A percentile compares a stretch with the other conserved stretches of the same genome.
phyloP scores from a whole-genome alignment of 2,329 filamentous ascomycete species.

The Colletotrichum tropicale region DNA sequence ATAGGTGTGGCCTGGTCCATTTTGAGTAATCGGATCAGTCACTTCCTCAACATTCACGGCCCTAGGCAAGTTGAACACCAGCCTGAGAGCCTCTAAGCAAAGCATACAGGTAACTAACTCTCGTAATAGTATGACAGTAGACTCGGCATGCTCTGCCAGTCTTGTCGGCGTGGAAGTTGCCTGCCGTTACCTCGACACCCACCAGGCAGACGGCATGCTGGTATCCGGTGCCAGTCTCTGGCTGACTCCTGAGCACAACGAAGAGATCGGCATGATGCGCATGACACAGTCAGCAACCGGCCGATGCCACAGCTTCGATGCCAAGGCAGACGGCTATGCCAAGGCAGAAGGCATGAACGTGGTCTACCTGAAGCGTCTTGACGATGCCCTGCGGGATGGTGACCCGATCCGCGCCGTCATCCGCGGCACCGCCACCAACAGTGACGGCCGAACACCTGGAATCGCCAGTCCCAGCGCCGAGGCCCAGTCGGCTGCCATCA shows the following conservation, averaged over 20 bases:
- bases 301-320: constrained; percentile 21
- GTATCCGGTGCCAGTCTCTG: constrained; percentile 20
- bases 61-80: constrained; percentile 19
- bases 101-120: background rate
- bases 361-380: constrained; percentile 46
- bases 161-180: constrained; percentile 60
- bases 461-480: constrained; percentile 35
- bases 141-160: constrained; percentile 64
- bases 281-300: background rate
- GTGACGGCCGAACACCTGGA: constrained; percentile 36
- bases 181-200: constrained; percentile 25
- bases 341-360: constrained; percentile 47
- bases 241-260: constrained; percentile 10
- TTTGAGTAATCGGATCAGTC: constrained; percentile 19
- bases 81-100: background rate
- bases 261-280: background rate
- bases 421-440: constrained; percentile 23
- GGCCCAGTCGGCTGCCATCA: constrained; percentile 34
- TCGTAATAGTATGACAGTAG: constrained; percentile 52
- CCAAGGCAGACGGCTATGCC: constrained; percentile 46
- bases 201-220: constrained; percentile 11
- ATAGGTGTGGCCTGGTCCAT: background rate
- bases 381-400: constrained; percentile 44
- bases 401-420: constrained; percentile 34
- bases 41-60: constrained; percentile 37